Evolutionary conservation across 306 rosid species (phyloP), one percentile per base, ranked within the genome.

Genomic region (Gleditsia sinensis): DNA sequence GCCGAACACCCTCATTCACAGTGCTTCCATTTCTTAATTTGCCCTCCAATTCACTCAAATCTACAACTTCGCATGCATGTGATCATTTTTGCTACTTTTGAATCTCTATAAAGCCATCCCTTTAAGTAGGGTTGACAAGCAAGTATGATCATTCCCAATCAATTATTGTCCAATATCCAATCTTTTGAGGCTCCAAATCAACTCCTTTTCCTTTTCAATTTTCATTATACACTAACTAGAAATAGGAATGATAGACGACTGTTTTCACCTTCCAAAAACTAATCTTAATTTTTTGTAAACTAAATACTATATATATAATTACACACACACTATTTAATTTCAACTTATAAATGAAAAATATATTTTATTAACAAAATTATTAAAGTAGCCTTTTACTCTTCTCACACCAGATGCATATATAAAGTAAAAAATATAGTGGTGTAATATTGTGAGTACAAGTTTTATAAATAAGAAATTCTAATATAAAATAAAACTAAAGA

Each of bases 131-230:
- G 36, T 74, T 75, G 37, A 30, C 67, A 37, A 70, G 46, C 9
- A 21, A 12, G n/a, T 45, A 58, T 19, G 72, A 69, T 69, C 2
- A 10, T 43, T 55, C 43, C 36, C 30, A 12, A 48, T 76, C 85
- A 65, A 81, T 76, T 57, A 71, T 76, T 81, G 37, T 71, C 69
- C n/a, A 49, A 5, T 63, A 34, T 33, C 77, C 55, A 76, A 36
- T 39, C 71, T 70, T 51, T 55, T 53, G 43, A 33, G 81, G 53
- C 67, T 46, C 72, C 21, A 37, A 81, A 25, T 3, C n/a, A 55
- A 58, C 49, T 13, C 36, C 59, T 39, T 67, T 64, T 39, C 36
- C 34, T 32, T 60, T 80, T 59, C 57, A 67, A 21, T 61, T 68
- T 68, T 42, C 30, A n/a, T 32, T 30, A 10, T 42, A 42, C 17